A percentile compares a stretch with the other conserved stretches of the same genome.
phyloP scores from a whole-genome alignment of 1,284 basidiomycete genomes.

The Apiotrichum akiyoshidainum region DNA sequence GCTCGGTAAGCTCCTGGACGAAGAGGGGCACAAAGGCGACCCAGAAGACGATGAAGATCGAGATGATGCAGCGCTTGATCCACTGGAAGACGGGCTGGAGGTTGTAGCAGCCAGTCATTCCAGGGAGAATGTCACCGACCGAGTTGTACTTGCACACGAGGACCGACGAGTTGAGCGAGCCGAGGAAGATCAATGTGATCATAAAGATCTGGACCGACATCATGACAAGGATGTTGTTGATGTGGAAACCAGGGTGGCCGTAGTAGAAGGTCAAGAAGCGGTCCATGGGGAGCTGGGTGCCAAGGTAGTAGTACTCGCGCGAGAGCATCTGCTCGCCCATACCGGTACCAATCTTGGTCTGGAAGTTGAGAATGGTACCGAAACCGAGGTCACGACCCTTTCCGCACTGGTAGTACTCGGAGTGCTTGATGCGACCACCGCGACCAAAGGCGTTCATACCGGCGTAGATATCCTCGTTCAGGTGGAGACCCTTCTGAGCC shows the following conservation, averaged over 20 bases:
- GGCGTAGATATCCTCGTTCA: slow-evolving; percentile 99
- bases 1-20: slow-evolving; percentile 90
- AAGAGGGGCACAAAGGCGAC: slow-evolving; percentile 90
- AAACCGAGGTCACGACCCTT: slow-evolving; percentile 99
- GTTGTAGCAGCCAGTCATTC: slow-evolving; percentile 85
- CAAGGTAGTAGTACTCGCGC: slow-evolving; percentile 98
- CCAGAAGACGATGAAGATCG: slow-evolving; percentile 94
- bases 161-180: slow-evolving; percentile 78
- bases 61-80: slow-evolving; percentile 91
- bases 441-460: slow-evolving; percentile 98
- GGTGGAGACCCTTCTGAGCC: slow-evolving; percentile 95
- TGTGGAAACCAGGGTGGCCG: slow-evolving; percentile 98
- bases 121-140: slow-evolving; percentile 66
- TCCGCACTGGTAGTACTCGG: slow-evolving; percentile 95
- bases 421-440: slow-evolving; percentile 97
- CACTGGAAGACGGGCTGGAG: slow-evolving; percentile 82
- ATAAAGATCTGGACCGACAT: slow-evolving; percentile 90
- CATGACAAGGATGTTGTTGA: slow-evolving; percentile 99
- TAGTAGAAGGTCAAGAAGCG: slow-evolving; percentile 99
- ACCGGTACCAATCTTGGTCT: slow-evolving; percentile 98
- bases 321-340: slow-evolving; percentile 99
- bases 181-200: slow-evolving; percentile 81
- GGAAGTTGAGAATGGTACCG: slow-evolving; percentile 98
- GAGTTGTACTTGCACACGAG: slow-evolving; percentile 72
- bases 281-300: slow-evolving; percentile 97